These are phyloP conservation scores for Apiotrichum laibachii DNA, from an alignment of 1,284 basidiomycete genomes.

Conservation along the genomic window DNA sequence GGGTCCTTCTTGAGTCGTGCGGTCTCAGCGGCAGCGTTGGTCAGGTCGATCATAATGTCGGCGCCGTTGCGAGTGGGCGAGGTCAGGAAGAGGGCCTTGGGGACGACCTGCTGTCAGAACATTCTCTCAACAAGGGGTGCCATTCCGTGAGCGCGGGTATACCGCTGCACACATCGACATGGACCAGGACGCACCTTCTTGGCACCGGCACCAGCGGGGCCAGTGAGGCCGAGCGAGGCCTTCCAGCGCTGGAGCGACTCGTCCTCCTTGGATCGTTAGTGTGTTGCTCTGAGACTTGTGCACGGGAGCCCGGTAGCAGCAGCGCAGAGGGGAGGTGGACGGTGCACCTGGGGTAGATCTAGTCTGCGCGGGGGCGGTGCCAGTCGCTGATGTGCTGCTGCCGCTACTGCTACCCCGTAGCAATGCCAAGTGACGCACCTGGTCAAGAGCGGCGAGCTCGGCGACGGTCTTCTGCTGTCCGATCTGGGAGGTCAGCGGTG, in stretches of 20 bases:
- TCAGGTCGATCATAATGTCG: constrained; percentile 55
- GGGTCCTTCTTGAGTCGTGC: constrained; percentile 56
- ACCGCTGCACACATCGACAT: no score
- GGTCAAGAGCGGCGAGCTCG: constrained; percentile 54
- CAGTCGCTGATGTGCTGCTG: no score
- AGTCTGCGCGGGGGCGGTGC: no score
- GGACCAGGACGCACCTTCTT: constrained; percentile 48
- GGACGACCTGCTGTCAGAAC: constrained; percentile 50
- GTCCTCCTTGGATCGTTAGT: constrained; percentile 49
- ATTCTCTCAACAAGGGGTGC: no score
- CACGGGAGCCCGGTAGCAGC: neutral
- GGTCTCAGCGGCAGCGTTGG: constrained; percentile 46
- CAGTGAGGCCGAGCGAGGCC: constrained; percentile 55
- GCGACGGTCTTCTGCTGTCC: constrained; percentile 54
- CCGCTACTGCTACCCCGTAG: neutral
- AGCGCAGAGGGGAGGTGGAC: no score
- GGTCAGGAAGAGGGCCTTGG: constrained; percentile 53
- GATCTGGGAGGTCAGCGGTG: constrained; percentile 28
- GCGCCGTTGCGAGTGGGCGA: constrained; percentile 49
- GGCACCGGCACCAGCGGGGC: constrained; percentile 34
- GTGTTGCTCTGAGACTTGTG: neutral
- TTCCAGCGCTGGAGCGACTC: constrained; percentile 60
- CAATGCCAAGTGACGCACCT: constrained; percentile 25
- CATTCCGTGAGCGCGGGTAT: no score
- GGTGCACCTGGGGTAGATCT: no score